Evolutionary conservation across 2,329 filamentous ascomycete genomes (phyloP).

Genomic region (Neodidymelliopsis sp.): DNA sequence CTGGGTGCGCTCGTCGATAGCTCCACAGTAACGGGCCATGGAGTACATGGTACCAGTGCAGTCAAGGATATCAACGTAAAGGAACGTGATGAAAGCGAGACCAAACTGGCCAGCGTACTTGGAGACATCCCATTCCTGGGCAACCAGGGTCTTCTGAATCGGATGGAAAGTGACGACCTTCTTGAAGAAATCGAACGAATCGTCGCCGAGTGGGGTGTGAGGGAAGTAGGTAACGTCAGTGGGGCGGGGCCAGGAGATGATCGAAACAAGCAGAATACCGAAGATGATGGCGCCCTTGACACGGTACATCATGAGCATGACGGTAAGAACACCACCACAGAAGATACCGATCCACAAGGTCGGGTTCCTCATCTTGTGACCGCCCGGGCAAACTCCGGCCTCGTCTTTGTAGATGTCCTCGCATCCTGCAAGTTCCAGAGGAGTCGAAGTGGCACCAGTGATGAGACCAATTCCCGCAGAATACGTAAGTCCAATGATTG

Average conservation of each 20-base stretch:
- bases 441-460: conserved; percentile 71
- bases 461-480: conserved; percentile 82
- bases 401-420: conserved; percentile 56
- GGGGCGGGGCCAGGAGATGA: conserved; percentile 85
- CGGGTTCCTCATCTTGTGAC: conserved; percentile 80
- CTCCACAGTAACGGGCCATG: conserved; percentile 84
- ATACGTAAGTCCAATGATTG: conserved; percentile 78
- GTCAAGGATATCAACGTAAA: conserved; percentile 90
- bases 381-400: conserved; percentile 65
- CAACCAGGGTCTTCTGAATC: conserved; percentile 72
- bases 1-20: conserved; percentile 81
- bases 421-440: conserved; percentile 79
- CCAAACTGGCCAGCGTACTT: conserved; percentile 78
- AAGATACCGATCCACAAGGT: conserved; percentile 91
- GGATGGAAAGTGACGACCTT: conserved; percentile 84
- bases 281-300: conserved; percentile 87
- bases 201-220: conserved; percentile 71
- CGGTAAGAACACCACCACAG: conserved; percentile 81
- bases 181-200: conserved; percentile 84
- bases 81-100: conserved; percentile 84
- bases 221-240: conserved; percentile 85
- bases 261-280: conserved; percentile 82
- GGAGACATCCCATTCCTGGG: conserved; percentile 76
- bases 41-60: conserved; percentile 87
- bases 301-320: conserved; percentile 82